A percentile compares a stretch with the other conserved stretches of the same genome.
These are phyloP conservation scores for Macaranga tanarius DNA, from an alignment of 441 rosid genomes.

Conservation along the genomic window DNA sequence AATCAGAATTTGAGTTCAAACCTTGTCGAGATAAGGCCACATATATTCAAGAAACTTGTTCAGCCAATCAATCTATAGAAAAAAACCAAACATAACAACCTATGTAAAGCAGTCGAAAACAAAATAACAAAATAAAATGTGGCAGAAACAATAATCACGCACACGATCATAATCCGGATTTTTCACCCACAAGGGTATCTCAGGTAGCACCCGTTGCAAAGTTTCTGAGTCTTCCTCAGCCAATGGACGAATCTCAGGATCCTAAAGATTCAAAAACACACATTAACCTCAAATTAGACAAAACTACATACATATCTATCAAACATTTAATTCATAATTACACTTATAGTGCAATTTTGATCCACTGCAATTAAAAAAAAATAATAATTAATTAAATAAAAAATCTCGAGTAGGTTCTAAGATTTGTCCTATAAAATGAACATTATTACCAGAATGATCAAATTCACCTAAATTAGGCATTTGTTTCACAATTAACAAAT, in stretches of 20 bases:
- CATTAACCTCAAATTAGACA: too few relatives aligned
- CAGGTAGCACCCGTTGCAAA: constrained; percentile 83
- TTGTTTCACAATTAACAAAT: background rate
- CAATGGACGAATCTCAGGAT: constrained; percentile 67
- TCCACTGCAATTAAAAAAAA: background rate
- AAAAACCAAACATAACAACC: constrained; percentile 7
- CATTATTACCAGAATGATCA: background rate
- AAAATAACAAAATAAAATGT: background rate
- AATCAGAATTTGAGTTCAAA: constrained; percentile 22
- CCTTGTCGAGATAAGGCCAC: constrained; percentile 99
- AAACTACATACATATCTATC: too few relatives aligned
- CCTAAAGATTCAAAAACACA: constrained; percentile 36
- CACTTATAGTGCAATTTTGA: too few relatives aligned
- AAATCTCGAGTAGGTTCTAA: too few relatives aligned
- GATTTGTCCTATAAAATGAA: too few relatives aligned
- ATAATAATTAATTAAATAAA: too few relatives aligned
- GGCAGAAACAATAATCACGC: constrained; percentile 26
- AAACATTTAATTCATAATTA: too few relatives aligned
- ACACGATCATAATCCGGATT: constrained; percentile 93
- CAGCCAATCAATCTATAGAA: constrained; percentile 85
- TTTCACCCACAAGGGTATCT: constrained; percentile 94
- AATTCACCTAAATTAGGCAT: background rate
- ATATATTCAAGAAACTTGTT: constrained; percentile 68
- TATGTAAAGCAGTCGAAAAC: constrained; percentile 13
- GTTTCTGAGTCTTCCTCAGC: constrained; percentile 70